A percentile compares a stretch with the other conserved stretches of the same genome.
Evolutionary conservation across 2,329 filamentous ascomycete genomes (phyloP).

Genomic region (Pseudogymnoascus sp.): DNA sequence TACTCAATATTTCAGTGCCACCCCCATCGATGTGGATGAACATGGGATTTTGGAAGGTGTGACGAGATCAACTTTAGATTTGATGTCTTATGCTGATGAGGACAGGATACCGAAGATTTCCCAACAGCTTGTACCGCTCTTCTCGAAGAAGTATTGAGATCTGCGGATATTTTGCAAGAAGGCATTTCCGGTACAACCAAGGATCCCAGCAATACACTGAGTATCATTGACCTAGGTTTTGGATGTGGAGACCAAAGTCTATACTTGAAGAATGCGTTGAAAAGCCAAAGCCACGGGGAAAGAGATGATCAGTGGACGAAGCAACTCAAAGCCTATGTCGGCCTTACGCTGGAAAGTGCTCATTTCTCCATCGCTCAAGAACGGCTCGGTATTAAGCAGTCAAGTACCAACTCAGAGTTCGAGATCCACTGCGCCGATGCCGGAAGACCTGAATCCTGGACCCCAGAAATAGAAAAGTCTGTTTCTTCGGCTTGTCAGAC

Average conservation of each 20-base stretch:
- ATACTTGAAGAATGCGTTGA: conserved; percentile 10
- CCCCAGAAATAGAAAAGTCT: conserved; percentile 10
- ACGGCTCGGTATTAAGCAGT: conserved; percentile 1
- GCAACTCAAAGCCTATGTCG: conserved; percentile 12
- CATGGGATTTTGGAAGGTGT: conserved; percentile 16
- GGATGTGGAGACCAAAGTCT: conserved; percentile 15
- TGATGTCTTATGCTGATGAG: neutral
- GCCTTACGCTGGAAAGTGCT: conserved; percentile 11
- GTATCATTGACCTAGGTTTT: conserved; percentile 14
- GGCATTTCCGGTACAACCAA: neutral
- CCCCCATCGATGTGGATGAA: conserved; percentile 16
- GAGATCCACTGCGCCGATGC: conserved; percentile 14
- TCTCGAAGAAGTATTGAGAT: conserved; percentile 13
- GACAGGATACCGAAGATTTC: conserved; percentile 12
- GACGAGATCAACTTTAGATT: neutral
- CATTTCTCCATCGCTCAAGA: conserved; percentile 13
- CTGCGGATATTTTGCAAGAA: conserved; percentile 11
- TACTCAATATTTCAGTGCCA: conserved; percentile 12
- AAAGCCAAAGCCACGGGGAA: neutral
- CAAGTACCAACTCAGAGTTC: conserved; percentile 7
- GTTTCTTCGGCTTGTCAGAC: neutral
- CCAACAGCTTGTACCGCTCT: conserved; percentile 14
- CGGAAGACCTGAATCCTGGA: conserved; percentile 12
- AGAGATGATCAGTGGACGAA: neutral
- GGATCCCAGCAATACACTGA: neutral